phyloP scores from a whole-genome alignment of 2,329 filamentous ascomycete species.

The Aspergillus niger region DNA sequence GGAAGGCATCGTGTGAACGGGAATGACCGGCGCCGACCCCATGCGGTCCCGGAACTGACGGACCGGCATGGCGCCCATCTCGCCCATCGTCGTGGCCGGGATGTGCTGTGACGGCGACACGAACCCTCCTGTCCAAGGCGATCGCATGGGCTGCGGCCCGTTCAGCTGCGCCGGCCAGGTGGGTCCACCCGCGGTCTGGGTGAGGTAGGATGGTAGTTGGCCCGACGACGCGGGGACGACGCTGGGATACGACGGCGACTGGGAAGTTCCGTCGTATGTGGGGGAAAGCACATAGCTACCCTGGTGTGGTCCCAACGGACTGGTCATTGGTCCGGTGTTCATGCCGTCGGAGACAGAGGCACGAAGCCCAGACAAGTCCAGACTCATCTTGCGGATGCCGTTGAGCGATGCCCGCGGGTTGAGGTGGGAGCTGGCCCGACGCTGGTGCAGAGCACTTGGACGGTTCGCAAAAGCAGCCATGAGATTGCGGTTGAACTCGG shows the following conservation, averaged over 20 bases:
- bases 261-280: slow-evolving; percentile 24
- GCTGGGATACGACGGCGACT: slow-evolving; percentile 28
- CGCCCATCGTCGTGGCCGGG: slow-evolving; percentile 21
- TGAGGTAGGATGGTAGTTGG: slow-evolving; percentile 33
- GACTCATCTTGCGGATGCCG: slow-evolving; percentile 38
- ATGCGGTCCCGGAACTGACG: slow-evolving; percentile 37
- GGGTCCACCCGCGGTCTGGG: slow-evolving; percentile 18
- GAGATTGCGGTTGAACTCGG: slow-evolving; percentile 40
- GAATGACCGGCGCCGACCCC: slow-evolving; percentile 37
- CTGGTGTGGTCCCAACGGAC: slow-evolving; percentile 27
- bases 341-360: slow-evolving; percentile 31
- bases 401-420: slow-evolving; percentile 30
- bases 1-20: slow-evolving; percentile 24
- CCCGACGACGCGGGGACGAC: slow-evolving; percentile 21
- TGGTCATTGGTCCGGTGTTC: slow-evolving; percentile 26
- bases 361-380: slow-evolving; percentile 36
- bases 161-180: slow-evolving; percentile 12
- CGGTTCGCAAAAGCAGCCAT: slow-evolving; percentile 33
- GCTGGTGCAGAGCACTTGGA: slow-evolving; percentile 27
- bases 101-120: slow-evolving; percentile 25
- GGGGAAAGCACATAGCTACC: slow-evolving; percentile 31
- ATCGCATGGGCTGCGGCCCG: slow-evolving; percentile 15
- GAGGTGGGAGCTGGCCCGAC: slow-evolving; percentile 27
- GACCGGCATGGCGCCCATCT: slow-evolving; percentile 17
- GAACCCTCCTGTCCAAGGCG: slow-evolving; percentile 27